phyloP scores from a whole-genome alignment of 1,284 basidiomycete genomes.

The Kwoniella shivajii region DNA sequence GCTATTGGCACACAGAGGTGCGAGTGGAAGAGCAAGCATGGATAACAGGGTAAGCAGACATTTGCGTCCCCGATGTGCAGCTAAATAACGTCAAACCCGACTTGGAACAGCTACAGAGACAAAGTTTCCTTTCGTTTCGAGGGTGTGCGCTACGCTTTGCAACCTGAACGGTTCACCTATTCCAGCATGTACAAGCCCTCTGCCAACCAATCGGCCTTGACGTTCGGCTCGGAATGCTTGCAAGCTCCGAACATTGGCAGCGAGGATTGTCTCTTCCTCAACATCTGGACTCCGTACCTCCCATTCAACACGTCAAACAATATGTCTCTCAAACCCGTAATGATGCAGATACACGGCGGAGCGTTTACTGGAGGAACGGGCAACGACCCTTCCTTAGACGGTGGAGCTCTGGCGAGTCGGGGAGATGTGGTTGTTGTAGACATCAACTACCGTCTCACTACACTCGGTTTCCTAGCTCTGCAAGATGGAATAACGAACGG shows the following conservation, averaged over 20 bases:
- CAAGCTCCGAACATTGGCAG: conserved; percentile 30
- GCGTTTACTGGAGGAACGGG: conserved; percentile 51
- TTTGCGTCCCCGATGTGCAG: neutral
- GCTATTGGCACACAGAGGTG: conserved; percentile 9
- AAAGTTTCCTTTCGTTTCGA: conserved; percentile 52
- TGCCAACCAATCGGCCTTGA: conserved; percentile 44
- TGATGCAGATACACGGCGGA: conserved; percentile 32
- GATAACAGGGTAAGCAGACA: neutral
- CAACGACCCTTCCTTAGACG: conserved; percentile 54
- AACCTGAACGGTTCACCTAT: conserved; percentile 48
- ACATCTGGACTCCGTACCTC: conserved; percentile 38
- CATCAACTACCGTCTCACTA: conserved; percentile 60
- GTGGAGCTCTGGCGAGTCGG: conserved; percentile 56
- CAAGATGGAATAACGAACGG: conserved; percentile 53
- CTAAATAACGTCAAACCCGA: neutral
- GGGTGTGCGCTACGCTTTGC: conserved; percentile 52
- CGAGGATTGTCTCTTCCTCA: conserved; percentile 30
- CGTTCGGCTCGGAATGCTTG: conserved; percentile 45
- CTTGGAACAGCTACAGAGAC: conserved; percentile 46
- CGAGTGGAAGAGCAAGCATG: neutral
- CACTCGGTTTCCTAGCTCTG: conserved; percentile 57
- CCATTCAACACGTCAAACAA: conserved; percentile 5
- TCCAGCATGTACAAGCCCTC: conserved; percentile 43
- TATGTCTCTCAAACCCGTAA: conserved; percentile 20
- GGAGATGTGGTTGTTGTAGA: conserved; percentile 60